phyloP scores from a whole-genome alignment of 2,329 filamentous ascomycete species.

The Stenocarpella maydis region DNA sequence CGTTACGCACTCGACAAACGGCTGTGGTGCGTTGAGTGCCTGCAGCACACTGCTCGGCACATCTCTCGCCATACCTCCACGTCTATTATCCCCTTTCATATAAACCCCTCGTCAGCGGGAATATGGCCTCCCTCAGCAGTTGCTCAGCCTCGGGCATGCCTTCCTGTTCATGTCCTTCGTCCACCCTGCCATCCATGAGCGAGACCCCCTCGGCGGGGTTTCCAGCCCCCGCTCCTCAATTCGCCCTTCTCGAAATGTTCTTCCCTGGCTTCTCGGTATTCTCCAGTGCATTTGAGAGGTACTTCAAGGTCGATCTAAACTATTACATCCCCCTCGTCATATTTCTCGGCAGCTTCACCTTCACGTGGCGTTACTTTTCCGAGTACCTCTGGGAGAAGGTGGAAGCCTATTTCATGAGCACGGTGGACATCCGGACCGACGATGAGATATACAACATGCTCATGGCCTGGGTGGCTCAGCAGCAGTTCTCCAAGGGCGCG shows the following conservation, averaged over 20 bases:
- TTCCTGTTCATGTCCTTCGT: slow-evolving; percentile 1
- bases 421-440: slow-evolving; percentile 71
- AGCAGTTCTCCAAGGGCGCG: too few species aligned
- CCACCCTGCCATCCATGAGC: not conserved
- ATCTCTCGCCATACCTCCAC: not conserved
- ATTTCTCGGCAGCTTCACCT: slow-evolving; percentile 55
- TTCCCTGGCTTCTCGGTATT: slow-evolving; percentile 72
- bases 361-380: slow-evolving; percentile 62
- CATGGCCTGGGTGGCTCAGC: too few species aligned
- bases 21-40: not conserved
- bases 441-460: too few species aligned
- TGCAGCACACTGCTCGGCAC: not conserved
- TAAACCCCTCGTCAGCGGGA: not conserved
- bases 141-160: not conserved
- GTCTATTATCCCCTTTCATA: too few species aligned
- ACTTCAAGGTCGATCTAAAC: slow-evolving; percentile 69
- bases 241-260: slow-evolving; percentile 66
- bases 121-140: slow-evolving; percentile 24
- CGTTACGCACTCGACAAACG: not conserved
- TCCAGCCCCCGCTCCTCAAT: slow-evolving; percentile 45
- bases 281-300: slow-evolving; percentile 60
- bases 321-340: slow-evolving; percentile 68
- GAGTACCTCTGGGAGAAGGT: slow-evolving; percentile 56
- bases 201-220: not conserved
- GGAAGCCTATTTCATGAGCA: slow-evolving; percentile 67